Evolutionary conservation across 148 eudicot genomes (phyloP), one percentile per base, ranked within the genome.

Genomic region (Amaranthus palmeri): DNA sequence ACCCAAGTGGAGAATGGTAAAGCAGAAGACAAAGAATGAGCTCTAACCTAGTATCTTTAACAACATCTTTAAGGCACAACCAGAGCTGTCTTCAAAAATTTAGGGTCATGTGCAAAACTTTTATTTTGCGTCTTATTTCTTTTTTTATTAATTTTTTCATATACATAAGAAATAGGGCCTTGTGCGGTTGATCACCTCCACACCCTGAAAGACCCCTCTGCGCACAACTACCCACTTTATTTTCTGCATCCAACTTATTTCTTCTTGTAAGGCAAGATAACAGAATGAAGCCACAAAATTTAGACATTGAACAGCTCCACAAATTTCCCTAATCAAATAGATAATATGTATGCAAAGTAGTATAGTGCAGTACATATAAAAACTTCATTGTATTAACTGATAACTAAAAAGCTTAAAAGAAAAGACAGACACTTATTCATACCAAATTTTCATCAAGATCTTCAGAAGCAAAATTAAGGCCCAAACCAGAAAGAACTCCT

Each of bases 361-460:
- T 25, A 25, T 25, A 25, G 44, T 49, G 44, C 41, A 51, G 56
- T 3, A 61, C 25, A 50, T 51, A 62, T 5, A 12, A 15, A 50
- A 53, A 40, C 36, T 47, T 48, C 2, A 12, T 53, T 12, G 36
- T 18, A 69, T 44, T 47, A 14, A 46, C n/a, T 40, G 53, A n/a
- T n/a, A n/a, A 6, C 36, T 25, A 41, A 55, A 54, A 49, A 79
- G 64, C 74, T 67, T 36, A 71, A 69, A 7, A 54, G 42, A 46
- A 55, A 49, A 41, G 10, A 60, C 48, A 62, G 47, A 50, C n/a
- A 68, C 13, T 55, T 18, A 63, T 25, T 48, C 71, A 74, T 90
- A 90, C 98, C 98, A 77, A 74, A 43, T 79, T 82, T 42, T 77
- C 78, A 85, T 86, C 83, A 40, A 69, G 79, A 52, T 82, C 84